Percentiles rank a stretch among this genome's conserved stretches.
phyloP scores from a whole-genome alignment of 257 asterid species.

The Cordia subcordata region DNA sequence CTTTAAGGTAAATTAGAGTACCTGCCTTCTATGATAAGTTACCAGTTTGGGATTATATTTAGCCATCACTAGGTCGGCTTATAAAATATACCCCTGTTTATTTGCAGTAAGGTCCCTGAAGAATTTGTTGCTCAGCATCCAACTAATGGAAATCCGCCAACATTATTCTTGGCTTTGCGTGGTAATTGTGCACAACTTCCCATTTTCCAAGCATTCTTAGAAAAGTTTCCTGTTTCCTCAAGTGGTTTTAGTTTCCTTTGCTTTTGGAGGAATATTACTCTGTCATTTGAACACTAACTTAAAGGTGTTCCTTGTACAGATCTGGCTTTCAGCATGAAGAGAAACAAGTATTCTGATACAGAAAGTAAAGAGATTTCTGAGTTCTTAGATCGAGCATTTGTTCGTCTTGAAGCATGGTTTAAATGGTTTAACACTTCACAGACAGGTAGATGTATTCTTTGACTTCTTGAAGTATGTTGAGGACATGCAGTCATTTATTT shows the following conservation, averaged over 20 bases:
- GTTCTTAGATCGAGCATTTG: conserved; percentile 70
- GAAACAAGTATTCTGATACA: conserved; percentile 52
- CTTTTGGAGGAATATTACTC: not conserved
- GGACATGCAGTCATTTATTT: not conserved
- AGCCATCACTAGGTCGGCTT: conserved; percentile 7
- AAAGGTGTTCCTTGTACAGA: conserved; percentile 39
- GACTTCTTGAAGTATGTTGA: not conserved
- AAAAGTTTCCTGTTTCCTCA: no score
- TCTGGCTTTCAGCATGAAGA: conserved; percentile 59
- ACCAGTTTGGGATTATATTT: conserved; percentile 8
- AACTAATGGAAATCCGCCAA: conserved; percentile 93
- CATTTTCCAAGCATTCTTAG: not conserved
- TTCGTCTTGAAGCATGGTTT: conserved; percentile 93
- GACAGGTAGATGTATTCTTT: conserved; percentile 48
- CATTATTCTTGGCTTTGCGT: conserved; percentile 70
- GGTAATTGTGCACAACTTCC: conserved; percentile 36
- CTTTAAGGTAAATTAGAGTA: conserved; percentile 53
- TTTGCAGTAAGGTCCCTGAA: conserved; percentile 89
- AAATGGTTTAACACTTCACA: conserved; percentile 94
- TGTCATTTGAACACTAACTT: conserved; percentile 8
- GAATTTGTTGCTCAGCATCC: conserved; percentile 94
- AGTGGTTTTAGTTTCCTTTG: not conserved
- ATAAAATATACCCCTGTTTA: conserved; percentile 18
- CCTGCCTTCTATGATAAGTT: conserved; percentile 12
- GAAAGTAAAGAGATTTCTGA: conserved; percentile 54